Percentiles rank a stretch among this genome's conserved stretches.
Evolutionary conservation across 2,329 filamentous ascomycete species (phyloP).

Genomic region (Cladosporium sp.): DNA sequence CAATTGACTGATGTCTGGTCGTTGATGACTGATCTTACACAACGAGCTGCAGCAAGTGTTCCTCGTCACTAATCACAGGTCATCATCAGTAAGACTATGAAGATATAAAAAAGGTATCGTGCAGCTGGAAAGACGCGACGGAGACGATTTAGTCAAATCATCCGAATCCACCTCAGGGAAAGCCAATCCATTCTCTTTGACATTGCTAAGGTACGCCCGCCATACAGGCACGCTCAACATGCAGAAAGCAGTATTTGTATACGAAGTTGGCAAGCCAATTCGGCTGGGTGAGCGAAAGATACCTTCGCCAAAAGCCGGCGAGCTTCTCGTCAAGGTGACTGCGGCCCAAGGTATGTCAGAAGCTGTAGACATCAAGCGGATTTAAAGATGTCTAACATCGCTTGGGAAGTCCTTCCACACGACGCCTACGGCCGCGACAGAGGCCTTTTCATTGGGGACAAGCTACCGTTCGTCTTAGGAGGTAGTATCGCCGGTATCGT

Average conservation of each 20-base stretch:
- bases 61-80: too few species aligned
- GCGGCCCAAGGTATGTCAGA: constrained; percentile 11
- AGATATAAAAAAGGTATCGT: too few species aligned
- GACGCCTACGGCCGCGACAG: constrained; percentile 15
- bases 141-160: too few species aligned
- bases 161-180: too few species aligned
- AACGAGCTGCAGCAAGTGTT: too few species aligned
- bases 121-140: too few species aligned
- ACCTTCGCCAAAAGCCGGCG: constrained; percentile 8
- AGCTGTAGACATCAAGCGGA: background rate
- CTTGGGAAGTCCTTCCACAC: constrained; percentile 11
- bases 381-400: background rate
- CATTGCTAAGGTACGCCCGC: background rate
- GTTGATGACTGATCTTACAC: too few species aligned
- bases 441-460: constrained; percentile 12
- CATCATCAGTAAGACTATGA: too few species aligned
- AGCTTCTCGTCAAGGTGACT: constrained; percentile 13
- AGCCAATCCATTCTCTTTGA: too few species aligned
- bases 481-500: constrained; percentile 9
- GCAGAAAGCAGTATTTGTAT: constrained; percentile 12
- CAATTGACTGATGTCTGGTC: too few species aligned
- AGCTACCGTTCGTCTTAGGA: constrained; percentile 9
- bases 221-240: background rate
- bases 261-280: constrained; percentile 11
- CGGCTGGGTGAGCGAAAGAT: background rate